These are phyloP conservation scores for Neurospora sp. DNA, from an alignment of 495 filamentous ascomycete species.

Conservation along the genomic window DNA sequence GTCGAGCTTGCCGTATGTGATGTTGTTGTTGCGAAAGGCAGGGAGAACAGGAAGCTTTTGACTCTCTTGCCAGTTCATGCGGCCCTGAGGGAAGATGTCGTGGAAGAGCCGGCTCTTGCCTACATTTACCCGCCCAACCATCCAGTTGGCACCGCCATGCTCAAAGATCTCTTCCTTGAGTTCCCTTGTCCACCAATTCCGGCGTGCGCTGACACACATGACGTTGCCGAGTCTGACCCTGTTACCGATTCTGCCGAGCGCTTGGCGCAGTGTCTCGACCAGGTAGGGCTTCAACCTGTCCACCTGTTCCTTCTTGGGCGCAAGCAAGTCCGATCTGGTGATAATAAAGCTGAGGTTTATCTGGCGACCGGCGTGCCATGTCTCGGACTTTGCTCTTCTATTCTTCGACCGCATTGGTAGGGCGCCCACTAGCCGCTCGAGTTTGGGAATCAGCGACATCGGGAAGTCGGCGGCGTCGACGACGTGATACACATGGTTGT, in stretches of 20 bases:
- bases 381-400: slow-evolving; percentile 53
- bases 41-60: slow-evolving; percentile 24
- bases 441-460: slow-evolving; percentile 67
- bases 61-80: slow-evolving; percentile 31
- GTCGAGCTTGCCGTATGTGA: not conserved
- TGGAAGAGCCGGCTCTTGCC: slow-evolving; percentile 91
- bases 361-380: slow-evolving; percentile 48
- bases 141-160: slow-evolving; percentile 82
- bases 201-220: slow-evolving; percentile 69
- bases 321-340: slow-evolving; percentile 77
- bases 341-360: slow-evolving; percentile 81
- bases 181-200: slow-evolving; percentile 78
- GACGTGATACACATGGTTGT: slow-evolving; percentile 94
- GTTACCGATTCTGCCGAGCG: slow-evolving; percentile 49
- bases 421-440: slow-evolving; percentile 43
- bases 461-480: slow-evolving; percentile 97
- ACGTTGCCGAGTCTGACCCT: slow-evolving; percentile 72
- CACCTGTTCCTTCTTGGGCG: slow-evolving; percentile 67
- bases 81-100: slow-evolving; percentile 73
- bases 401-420: slow-evolving; percentile 65
- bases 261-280: slow-evolving; percentile 57
- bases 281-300: slow-evolving; percentile 77
- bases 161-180: slow-evolving; percentile 75
- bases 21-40: slow-evolving; percentile 9
- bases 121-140: slow-evolving; percentile 96